Base-by-base conservation (phyloP, 2,329 filamentous ascomycete genomes). In the Diaporthe batatas region DNA sequence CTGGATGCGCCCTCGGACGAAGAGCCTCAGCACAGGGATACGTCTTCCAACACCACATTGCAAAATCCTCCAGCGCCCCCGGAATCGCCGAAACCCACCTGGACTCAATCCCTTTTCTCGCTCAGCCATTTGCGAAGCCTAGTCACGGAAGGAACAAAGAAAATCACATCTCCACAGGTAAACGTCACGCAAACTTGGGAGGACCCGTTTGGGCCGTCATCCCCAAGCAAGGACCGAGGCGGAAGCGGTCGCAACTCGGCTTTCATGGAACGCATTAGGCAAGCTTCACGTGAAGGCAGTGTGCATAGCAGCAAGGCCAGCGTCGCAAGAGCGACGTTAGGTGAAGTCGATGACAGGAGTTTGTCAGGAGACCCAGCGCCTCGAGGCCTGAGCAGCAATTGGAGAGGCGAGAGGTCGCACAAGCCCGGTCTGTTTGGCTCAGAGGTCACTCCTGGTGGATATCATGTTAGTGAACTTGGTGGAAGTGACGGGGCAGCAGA, bases 91-190 rank as follows among this genome's bases (percentile, higher is more conserved):
- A 57, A 75, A 3, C 75, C 75, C 32, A 77, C 79, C 0, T 82
- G 81, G 79, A 58, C 77, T 5, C 73, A 73, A 18, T 76, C 76
- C 2, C 70, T 81, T 53, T 77, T 77, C 6, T 78, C 81, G 1
- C 62, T 82, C 14, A 78, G 72, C n/a, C 79, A 79, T 34, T 69
- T 83, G 57, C 80, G 76, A 70, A 79, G 79, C 42, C 75, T 82
- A 6, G 78, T 82, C 23, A 77, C 77, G 3, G 77, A 77, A 36
- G 77, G 80, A 6, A 79, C 79, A 1, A 78, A 79, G 72, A 75
- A 76, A 1, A 74, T 81, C 4, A 44, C 73, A 32, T 81, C 80
- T 10, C 79, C 81, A 0, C 76, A 76, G 1, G 72, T 74, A n/a
- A 72, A 72, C 23, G 67, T 32, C 23, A 49, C 74, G 32, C 62